Evolutionary conservation across 108 stramenopile genomes (phyloP), one percentile per base, ranked within the genome.

Genomic region (Stephanodiscus minutulus): DNA sequence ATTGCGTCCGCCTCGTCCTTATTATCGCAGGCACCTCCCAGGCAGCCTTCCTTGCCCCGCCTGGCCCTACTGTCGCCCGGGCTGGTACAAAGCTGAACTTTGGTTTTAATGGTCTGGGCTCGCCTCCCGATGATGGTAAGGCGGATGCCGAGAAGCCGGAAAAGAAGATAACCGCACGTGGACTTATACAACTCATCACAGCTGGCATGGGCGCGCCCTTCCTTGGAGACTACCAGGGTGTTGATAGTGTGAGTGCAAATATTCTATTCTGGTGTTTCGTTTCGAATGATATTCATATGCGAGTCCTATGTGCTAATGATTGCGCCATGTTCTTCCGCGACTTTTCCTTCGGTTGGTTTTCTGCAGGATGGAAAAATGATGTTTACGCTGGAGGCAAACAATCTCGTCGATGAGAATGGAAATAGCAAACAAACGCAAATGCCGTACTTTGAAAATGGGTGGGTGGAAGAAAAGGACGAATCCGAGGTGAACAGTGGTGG

Each of bases 401-500:
- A 93, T 61, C 72, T 93, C 8, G 92, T 93, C 0, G 92, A 93
- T 57, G 88, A 91, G 70, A 60, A 87, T 18, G 92, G 92, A 20
- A 66, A 87, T n/a, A 88, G 86, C 35, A 93, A 93, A 68, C 92
- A 93, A 69, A 93, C 92, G 8, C 59, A 77, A 64, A 91, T 91
- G 92, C 92, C 92, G 0, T 91, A 93, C 73, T 93, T 93, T 66
- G 92, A 93, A 70, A 84, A 76, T 62, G 92, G 92, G 33, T 93
- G 92, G 92, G 88, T 91, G 0, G 90, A 89, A 65, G 84, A 84
- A 60, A 87, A 84, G 70, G 89, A 91, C 61, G 85, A 87, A 48
- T 39, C 77, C 50, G 55, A 72, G 22, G 54, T 68, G 49, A 85
- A 77, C 27, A 67, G 43, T 22, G 62, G 52, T 29, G 77, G 73